Percentiles rank a stretch among this genome's conserved stretches.
phyloP scores from a whole-genome alignment of 768 basidiomycete species.

The Filobasidium floriforme region DNA sequence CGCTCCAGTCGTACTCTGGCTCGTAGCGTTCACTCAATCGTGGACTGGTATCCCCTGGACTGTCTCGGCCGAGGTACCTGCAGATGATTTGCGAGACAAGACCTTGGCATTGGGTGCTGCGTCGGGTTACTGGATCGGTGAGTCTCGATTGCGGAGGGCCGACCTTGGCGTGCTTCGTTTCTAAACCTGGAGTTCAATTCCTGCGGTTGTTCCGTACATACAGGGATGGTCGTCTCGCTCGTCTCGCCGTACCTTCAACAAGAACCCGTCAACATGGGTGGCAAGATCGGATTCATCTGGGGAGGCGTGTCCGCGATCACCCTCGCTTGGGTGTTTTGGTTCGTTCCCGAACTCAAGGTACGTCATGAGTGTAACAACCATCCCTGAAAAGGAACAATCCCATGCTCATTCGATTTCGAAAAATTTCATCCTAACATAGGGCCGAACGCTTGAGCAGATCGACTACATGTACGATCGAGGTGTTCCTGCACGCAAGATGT shows the following conservation, averaged over 20 bases:
- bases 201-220: too few relatives aligned
- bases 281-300: slow-evolving; percentile 29
- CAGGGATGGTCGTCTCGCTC: slow-evolving; percentile 27
- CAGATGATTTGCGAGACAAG: slow-evolving; percentile 26
- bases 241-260: slow-evolving; percentile 34
- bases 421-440: slow-evolving; percentile 6
- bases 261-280: slow-evolving; percentile 31
- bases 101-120: slow-evolving; percentile 26
- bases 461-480: slow-evolving; percentile 29
- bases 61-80: slow-evolving; percentile 26
- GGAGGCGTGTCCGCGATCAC: slow-evolving; percentile 18
- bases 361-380: neutral
- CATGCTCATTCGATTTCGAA: neutral
- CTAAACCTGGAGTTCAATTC: too few relatives aligned
- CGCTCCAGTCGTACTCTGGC: slow-evolving; percentile 16
- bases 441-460: slow-evolving; percentile 30
- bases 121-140: slow-evolving; percentile 23
- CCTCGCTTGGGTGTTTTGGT: slow-evolving; percentile 26
- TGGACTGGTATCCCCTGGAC: slow-evolving; percentile 29
- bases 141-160: too few relatives aligned
- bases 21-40: slow-evolving; percentile 19
- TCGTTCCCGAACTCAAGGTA: slow-evolving; percentile 29
- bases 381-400: neutral
- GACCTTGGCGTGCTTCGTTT: too few relatives aligned
- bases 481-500: slow-evolving; percentile 19